Base-by-base conservation (phyloP, 306 rosid genomes). In the cucumber (Cucumis sativus) region DNA sequence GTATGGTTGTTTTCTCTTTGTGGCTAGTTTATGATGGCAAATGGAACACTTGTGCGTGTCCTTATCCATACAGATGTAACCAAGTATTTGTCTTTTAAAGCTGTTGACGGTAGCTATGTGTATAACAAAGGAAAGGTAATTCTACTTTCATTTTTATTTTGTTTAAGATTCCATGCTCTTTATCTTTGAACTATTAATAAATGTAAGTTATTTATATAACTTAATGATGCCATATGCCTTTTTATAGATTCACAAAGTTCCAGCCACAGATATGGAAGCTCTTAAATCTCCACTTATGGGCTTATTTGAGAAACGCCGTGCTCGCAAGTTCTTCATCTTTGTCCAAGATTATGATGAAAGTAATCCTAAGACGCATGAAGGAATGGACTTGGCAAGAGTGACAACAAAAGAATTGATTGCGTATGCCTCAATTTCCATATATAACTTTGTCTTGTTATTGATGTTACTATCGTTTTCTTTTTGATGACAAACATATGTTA, bases 1-100 rank as follows among this genome's bases (percentile, higher is more conserved):
- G 2, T 21, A 47, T 70, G 6, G 16, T 47, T 51, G 1, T 52
- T 23, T 28, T 69, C 35, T 14, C 37, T 61, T 16, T 52, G 57
- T 62, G 71, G 69, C 37, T 85, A 96, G 99, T 96, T 92, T 80
- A 96, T 92, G 92, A 96, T 96, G 99, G 99, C 97, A 28, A 96
- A 96, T 83, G 99, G 98, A 33, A 89, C 85, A 76, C 87, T 96
- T 40, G 99, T 96, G 63, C 92, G 99, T 66, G 99, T 92, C 52
- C 99, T 96, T 60, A 96, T 92, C 71, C 98, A 96, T 75, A 96
- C 99, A 3, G 91, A 92, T 82, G 99, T 96, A 47, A 96, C 99
- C 20, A 96, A 96, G 89, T 96, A 96, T 86, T 86, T 96, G 83
- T 89, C 82, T 74, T 96, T 96, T 76, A 96, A 92, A 82, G 99